A percentile compares a stretch with the other conserved stretches of the same genome.
Evolutionary conservation across 176 grass and related monocot genomes (phyloP).

Genomic region (Ampelocalamus luodianensis): DNA sequence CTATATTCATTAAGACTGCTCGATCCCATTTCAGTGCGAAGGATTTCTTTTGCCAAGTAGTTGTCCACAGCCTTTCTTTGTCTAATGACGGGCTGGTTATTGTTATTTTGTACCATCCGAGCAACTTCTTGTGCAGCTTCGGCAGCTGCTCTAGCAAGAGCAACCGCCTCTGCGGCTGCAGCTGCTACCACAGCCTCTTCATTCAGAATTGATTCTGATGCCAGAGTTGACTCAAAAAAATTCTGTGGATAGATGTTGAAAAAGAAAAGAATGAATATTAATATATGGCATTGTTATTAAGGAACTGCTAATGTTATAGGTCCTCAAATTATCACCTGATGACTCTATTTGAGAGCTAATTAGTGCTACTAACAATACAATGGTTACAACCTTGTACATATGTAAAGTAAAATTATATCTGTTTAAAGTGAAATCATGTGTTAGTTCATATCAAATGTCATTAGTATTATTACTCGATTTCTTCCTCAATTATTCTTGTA

Average conservation of each 20-base stretch:
- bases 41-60: constrained; percentile 48
- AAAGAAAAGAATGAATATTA: constrained; percentile 7
- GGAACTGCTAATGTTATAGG: constrained; percentile 3
- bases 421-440: background rate
- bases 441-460: constrained; percentile 3
- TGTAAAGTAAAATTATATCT: background rate
- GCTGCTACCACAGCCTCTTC: constrained; percentile 52
- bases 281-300: background rate
- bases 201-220: constrained; percentile 55
- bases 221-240: constrained; percentile 39
- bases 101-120: constrained; percentile 40
- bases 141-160: constrained; percentile 66
- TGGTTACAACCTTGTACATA: background rate
- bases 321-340: constrained; percentile 3
- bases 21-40: constrained; percentile 39
- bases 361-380: background rate
- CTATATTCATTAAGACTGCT: constrained; percentile 31
- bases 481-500: background rate
- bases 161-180: constrained; percentile 59
- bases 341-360: background rate
- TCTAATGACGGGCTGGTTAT: constrained; percentile 13
- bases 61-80: constrained; percentile 29
- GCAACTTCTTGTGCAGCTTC: constrained; percentile 56
- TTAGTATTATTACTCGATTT: background rate
- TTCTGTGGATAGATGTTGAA: constrained; percentile 40